phyloP scores from a whole-genome alignment of 331 rosid genomes.

The Spiraea crenata region DNA sequence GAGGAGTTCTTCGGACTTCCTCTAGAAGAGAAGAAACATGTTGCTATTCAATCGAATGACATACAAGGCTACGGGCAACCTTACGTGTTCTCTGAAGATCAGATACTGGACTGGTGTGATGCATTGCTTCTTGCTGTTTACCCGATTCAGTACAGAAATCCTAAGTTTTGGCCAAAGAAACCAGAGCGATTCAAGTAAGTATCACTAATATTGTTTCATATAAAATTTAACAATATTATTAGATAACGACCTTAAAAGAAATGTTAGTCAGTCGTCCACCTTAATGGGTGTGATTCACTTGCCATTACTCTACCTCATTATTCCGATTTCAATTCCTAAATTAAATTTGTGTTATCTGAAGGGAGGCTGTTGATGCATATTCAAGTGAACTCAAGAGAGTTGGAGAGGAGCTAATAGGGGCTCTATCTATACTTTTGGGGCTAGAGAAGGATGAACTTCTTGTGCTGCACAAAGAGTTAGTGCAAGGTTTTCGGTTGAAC shows the following conservation, averaged over 20 bases:
- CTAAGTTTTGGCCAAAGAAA: conserved; percentile 29
- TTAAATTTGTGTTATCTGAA: neutral
- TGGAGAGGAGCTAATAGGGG: conserved; percentile 23
- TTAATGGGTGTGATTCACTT: too few species aligned
- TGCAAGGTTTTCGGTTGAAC: conserved; percentile 27
- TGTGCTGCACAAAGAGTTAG: conserved; percentile 26
- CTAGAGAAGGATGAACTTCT: conserved; percentile 29
- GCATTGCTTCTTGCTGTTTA: conserved; percentile 14
- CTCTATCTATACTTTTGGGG: conserved; percentile 35
- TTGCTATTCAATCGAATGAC: conserved; percentile 28
- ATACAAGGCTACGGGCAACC: conserved; percentile 36
- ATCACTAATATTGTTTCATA: too few species aligned
- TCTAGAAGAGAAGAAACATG: conserved; percentile 32
- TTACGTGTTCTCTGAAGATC: conserved; percentile 30
- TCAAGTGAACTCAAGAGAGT: conserved; percentile 32
- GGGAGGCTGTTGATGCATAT: conserved; percentile 21
- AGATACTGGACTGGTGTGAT: conserved; percentile 40
- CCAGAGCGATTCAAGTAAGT: conserved; percentile 18
- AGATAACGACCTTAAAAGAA: too few species aligned
- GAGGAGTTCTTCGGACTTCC: conserved; percentile 35
- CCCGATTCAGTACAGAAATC: conserved; percentile 21
- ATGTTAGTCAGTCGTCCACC: too few species aligned
- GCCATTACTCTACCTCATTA: too few species aligned
- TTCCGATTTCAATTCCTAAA: too few species aligned
- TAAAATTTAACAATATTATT: too few species aligned